These are phyloP conservation scores for Phlebiopsis gigantea DNA, from an alignment of 768 basidiomycete species.

Conservation along the genomic window DNA sequence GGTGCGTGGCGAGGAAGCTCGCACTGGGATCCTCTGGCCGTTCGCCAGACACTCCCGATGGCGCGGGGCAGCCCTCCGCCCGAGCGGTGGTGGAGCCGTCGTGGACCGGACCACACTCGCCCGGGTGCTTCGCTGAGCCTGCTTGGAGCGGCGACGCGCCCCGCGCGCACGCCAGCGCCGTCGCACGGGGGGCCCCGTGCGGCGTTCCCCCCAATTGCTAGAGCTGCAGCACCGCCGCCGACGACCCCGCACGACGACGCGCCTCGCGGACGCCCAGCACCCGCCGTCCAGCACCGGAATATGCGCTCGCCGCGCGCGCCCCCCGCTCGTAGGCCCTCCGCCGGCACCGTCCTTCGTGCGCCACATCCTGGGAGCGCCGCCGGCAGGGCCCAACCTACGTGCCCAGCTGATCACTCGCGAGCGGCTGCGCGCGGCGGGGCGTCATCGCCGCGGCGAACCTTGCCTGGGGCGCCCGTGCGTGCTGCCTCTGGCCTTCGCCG, in stretches of 20 bases:
- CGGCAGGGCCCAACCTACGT: background rate
- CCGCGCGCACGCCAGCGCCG: too few relatives aligned
- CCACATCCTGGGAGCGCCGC: background rate
- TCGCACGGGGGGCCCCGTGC: too few relatives aligned
- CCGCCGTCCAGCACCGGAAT: background rate
- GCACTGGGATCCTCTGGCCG: background rate
- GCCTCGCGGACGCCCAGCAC: background rate
- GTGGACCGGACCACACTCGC: background rate
- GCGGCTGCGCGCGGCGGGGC: too few relatives aligned
- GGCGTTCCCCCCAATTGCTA: background rate
- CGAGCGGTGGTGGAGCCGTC: background rate
- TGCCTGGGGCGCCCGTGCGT: background rate
- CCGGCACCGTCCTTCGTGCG: background rate
- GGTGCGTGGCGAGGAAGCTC: background rate
- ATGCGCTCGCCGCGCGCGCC: background rate
- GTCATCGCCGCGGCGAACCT: background rate
- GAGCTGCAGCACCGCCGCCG: background rate
- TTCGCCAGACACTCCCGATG: background rate
- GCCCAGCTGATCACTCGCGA: background rate
- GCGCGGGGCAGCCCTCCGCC: background rate
- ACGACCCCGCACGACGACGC: background rate
- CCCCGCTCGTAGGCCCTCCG: too few relatives aligned
- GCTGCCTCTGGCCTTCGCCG: background rate
- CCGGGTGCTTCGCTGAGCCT: background rate
- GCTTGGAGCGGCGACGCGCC: background rate